Evolutionary conservation across 306 rosid genomes (phyloP).

Genomic region (Sesbania bispinosa): DNA sequence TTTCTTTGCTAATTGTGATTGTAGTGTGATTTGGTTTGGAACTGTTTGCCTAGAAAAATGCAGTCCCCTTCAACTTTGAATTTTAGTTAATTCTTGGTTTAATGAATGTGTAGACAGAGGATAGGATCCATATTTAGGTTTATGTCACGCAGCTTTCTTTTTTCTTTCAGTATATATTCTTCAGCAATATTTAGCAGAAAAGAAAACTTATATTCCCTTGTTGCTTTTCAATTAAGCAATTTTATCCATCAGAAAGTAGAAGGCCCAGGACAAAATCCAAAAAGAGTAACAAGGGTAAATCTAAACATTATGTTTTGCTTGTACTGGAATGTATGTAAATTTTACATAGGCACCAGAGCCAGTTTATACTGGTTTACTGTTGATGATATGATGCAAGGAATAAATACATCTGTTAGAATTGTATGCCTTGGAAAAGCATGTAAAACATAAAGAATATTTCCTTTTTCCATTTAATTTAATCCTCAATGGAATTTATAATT

Average conservation of each 20-base stretch:
- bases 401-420: slow-evolving; percentile 22
- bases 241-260: slow-evolving; percentile 19
- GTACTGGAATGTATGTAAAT: background rate
- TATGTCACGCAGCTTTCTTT: background rate
- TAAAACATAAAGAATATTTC: slow-evolving; percentile 14
- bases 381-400: slow-evolving; percentile 20
- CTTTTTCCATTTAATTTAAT: background rate
- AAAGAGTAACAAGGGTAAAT: slow-evolving; percentile 16
- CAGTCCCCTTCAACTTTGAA: slow-evolving; percentile 3
- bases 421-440: slow-evolving; percentile 13
- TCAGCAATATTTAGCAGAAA: slow-evolving; percentile 13
- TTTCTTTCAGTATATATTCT: slow-evolving; percentile 17
- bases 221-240: slow-evolving; percentile 28
- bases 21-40: slow-evolving; percentile 8
- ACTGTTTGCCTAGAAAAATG: slow-evolving; percentile 5
- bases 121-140: slow-evolving; percentile 25
- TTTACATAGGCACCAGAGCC: background rate
- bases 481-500: background rate
- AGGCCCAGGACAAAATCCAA: background rate
- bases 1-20: background rate
- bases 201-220: slow-evolving; percentile 13
- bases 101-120: slow-evolving; percentile 1
- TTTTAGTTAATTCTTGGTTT: slow-evolving; percentile 19
- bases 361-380: background rate
- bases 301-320: slow-evolving; percentile 19